Percentiles rank a stretch among this genome's conserved stretches.
Evolutionary conservation across 768 basidiomycete genomes (phyloP).

Genomic region (Boletus sensibilis): DNA sequence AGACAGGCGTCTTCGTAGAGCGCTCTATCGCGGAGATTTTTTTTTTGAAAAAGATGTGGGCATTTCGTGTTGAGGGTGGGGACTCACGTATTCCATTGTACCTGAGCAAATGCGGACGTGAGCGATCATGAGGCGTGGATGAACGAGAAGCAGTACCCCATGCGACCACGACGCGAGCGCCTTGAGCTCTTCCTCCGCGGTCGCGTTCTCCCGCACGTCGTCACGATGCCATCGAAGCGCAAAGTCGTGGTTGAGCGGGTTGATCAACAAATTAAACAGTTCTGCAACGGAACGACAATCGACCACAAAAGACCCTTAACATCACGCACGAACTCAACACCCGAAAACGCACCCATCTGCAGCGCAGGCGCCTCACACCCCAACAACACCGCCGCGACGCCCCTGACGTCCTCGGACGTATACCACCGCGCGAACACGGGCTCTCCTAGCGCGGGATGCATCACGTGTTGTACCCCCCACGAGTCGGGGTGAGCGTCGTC

Average conservation of each 20-base stretch:
- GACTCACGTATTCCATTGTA: conserved; percentile 81
- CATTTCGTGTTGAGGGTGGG: not conserved
- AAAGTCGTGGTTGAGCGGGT: conserved; percentile 62
- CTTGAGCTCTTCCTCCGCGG: conserved; percentile 54
- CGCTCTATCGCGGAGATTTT: conserved; percentile 46
- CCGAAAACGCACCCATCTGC: conserved; percentile 62
- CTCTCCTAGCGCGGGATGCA: conserved; percentile 72
- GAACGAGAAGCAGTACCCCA: conserved; percentile 45
- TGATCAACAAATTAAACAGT: conserved; percentile 73
- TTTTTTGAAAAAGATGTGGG: too few species aligned
- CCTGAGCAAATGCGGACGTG: conserved; percentile 34
- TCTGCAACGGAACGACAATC: conserved; percentile 45
- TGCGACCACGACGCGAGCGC: conserved; percentile 61
- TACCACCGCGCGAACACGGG: conserved; percentile 67
- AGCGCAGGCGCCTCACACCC: conserved; percentile 55
- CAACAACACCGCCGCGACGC: conserved; percentile 46
- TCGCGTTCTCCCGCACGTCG: conserved; percentile 60
- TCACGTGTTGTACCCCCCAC: conserved; percentile 80
- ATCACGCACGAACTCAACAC: too few species aligned
- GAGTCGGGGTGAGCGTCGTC: conserved; percentile 58
- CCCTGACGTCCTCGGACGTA: conserved; percentile 49
- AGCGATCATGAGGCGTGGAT: not conserved
- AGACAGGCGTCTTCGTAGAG: conserved; percentile 69
- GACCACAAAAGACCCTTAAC: too few species aligned
- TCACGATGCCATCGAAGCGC: conserved; percentile 81